Conservation (phyloP, 768 basidiomycete species). For the Udeniomyces megalosporus region DNA sequence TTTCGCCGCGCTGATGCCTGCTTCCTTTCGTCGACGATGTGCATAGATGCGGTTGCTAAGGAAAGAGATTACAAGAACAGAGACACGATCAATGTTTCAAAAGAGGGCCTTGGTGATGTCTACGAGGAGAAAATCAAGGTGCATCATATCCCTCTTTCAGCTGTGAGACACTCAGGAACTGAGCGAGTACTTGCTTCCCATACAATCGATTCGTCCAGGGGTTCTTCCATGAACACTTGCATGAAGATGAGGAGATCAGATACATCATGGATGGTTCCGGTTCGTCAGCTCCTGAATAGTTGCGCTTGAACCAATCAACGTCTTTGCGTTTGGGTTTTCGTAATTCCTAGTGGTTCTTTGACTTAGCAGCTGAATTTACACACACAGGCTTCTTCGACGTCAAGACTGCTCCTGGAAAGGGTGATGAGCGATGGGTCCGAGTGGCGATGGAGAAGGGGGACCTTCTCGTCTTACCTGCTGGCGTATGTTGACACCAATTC, state of each 20-base stretch:
- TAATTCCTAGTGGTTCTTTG: not conserved
- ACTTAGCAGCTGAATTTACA: not conserved
- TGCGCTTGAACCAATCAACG: no score
- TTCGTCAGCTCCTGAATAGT: no score
- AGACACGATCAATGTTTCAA: conserved; percentile 61
- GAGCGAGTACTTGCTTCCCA: no score
- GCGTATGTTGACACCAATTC: conserved; percentile 23
- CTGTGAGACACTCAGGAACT: no score
- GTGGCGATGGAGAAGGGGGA: conserved; percentile 61
- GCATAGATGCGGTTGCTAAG: conserved; percentile 45
- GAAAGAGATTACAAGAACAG: conserved; percentile 67
- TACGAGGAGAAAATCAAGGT: conserved; percentile 66
- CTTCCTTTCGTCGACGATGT: not conserved
- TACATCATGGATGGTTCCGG: conserved; percentile 62
- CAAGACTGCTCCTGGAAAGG: conserved; percentile 41
- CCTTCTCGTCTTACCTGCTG: conserved; percentile 69
- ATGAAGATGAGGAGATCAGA: conserved; percentile 90
- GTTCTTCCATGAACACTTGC: conserved; percentile 51
- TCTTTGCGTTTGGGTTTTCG: not conserved
- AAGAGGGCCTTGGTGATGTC: conserved; percentile 60
- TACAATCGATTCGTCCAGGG: not conserved
- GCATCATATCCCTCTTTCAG: not conserved
- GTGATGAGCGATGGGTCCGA: conserved; percentile 57
- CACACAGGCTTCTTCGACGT: conserved; percentile 69
- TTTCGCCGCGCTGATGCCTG: not conserved